These are phyloP conservation scores for Termitomyces eurrhizus DNA, from an alignment of 768 basidiomycete genomes.

Conservation along the genomic window DNA sequence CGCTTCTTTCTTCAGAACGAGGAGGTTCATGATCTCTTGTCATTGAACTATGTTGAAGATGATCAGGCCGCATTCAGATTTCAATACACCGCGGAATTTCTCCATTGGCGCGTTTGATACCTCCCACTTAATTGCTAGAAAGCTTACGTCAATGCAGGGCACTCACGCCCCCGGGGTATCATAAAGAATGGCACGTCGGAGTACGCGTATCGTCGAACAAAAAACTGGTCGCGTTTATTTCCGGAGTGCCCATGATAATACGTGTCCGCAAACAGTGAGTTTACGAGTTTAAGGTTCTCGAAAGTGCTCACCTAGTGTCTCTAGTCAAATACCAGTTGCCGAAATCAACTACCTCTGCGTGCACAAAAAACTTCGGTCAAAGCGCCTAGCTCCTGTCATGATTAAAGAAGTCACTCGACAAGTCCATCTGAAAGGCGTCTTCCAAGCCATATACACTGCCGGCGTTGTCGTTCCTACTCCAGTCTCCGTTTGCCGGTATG, in stretches of 20 bases:
- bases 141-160: constrained; percentile 54
- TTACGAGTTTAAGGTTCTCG: background rate
- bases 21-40: constrained; percentile 90
- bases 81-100: constrained; percentile 91
- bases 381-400: constrained; percentile 90
- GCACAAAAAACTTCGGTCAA: constrained; percentile 95
- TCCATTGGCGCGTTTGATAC: constrained; percentile 65
- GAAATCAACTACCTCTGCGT: constrained; percentile 98
- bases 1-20: constrained; percentile 53
- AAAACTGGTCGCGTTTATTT: constrained; percentile 95
- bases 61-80: constrained; percentile 95
- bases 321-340: constrained; percentile 52
- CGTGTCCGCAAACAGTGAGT: constrained; percentile 83
- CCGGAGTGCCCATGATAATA: constrained; percentile 83
- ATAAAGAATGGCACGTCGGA: constrained; percentile 93
- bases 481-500: constrained; percentile 76
- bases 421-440: constrained; percentile 83
- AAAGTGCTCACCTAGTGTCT: background rate
- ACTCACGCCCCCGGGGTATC: constrained; percentile 88
- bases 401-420: constrained; percentile 98
- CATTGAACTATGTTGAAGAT: constrained; percentile 95
- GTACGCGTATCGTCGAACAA: constrained; percentile 88
- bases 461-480: constrained; percentile 94
- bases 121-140: constrained; percentile 1
- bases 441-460: constrained; percentile 97